Base-by-base conservation (phyloP, 2,329 filamentous ascomycete species). In the Aspergillus neoniger region DNA sequence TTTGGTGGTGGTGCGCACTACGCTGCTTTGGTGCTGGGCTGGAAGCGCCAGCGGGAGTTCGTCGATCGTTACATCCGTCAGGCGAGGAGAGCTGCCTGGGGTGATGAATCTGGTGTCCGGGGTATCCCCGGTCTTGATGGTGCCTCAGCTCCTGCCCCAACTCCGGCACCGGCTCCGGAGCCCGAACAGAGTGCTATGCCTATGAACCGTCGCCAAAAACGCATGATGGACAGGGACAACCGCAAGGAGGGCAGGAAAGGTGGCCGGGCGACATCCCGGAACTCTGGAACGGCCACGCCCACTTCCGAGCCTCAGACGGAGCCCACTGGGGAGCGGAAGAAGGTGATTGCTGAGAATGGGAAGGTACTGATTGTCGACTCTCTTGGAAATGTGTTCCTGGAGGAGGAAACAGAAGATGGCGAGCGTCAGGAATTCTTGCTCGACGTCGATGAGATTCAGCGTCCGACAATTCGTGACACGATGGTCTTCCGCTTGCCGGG, bases 291-390 rank as follows among this genome's bases (percentile, higher is more conserved):
- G 28, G 78, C 79, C 68, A 88, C 83, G 70, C 86, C 76, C 2
- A 68, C 85, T 77, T 64, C 78, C 79, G 64, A 73, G 78, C 73
- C 70, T 76, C 32, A 36, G 12, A 80, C 82, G 57, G 86, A 87
- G 10, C 86, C 91, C 1, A 85, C 88, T 39, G 92, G 93, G 19
- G 83, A 89, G 36, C 91, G 91, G 79, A 96, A 94, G 83, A 85
- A 91, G 38, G 91, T 98, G 15, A 86, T 93, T 25, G 94, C 93
- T 2, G 90, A 96, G 81, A 99, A 99, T 70, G 95, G 95, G 67
- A 99, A 98, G 81, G 84, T 96, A 0, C 82, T 99, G 39, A 89
- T 99, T 58, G 95, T 99, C 4, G 94, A 99, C 77, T 91, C 91
- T 0, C 82, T 89, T 9, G 95, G 95, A 28, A 92, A 97, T 69